phyloP scores from a whole-genome alignment of 306 rosid species.

The Acacia acuminata region DNA sequence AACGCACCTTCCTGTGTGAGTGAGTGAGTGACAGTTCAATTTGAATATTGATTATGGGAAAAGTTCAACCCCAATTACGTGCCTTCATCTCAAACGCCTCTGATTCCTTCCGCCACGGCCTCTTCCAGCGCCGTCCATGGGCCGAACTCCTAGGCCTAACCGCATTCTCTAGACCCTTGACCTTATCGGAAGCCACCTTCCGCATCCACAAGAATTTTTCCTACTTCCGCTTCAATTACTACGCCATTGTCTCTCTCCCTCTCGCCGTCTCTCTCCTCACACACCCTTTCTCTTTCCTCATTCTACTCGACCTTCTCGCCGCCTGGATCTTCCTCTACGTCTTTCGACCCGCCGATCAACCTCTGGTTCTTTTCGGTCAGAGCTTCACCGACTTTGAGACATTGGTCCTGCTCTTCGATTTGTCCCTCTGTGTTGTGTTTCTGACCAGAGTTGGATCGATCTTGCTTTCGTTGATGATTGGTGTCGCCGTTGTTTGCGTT shows the following conservation, averaged over 20 bases:
- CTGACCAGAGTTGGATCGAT: conserved; percentile 87
- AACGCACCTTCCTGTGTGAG: too few species aligned
- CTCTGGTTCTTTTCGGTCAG: conserved; percentile 76
- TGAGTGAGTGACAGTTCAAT: too few species aligned
- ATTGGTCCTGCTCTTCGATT: conserved; percentile 48
- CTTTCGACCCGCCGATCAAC: conserved; percentile 94
- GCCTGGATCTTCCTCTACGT: conserved; percentile 92
- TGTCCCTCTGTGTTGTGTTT: conserved; percentile 64
- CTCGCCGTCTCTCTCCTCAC: conserved; percentile 74
- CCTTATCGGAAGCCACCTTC: conserved; percentile 75
- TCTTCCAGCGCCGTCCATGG: conserved; percentile 93
- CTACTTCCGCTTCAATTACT: conserved; percentile 86
- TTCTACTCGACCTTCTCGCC: conserved; percentile 66
- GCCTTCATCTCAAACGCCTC: conserved; percentile 53
- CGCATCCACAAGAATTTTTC: conserved; percentile 87
- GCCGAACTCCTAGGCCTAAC: conserved; percentile 66
- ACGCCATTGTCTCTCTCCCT: conserved; percentile 45
- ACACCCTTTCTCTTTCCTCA: conserved; percentile 65
- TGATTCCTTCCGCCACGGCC: conserved; percentile 63
- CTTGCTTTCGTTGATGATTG: conserved; percentile 64
- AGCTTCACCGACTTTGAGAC: conserved; percentile 76
- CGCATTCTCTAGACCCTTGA: conserved; percentile 74
- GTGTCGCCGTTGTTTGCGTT: conserved; percentile 57
- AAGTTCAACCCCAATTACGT: conserved; percentile 62
- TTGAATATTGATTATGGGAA: too few species aligned